Evolutionary conservation across 495 filamentous ascomycete species (phyloP).

Genomic region (Collariella sp.): DNA sequence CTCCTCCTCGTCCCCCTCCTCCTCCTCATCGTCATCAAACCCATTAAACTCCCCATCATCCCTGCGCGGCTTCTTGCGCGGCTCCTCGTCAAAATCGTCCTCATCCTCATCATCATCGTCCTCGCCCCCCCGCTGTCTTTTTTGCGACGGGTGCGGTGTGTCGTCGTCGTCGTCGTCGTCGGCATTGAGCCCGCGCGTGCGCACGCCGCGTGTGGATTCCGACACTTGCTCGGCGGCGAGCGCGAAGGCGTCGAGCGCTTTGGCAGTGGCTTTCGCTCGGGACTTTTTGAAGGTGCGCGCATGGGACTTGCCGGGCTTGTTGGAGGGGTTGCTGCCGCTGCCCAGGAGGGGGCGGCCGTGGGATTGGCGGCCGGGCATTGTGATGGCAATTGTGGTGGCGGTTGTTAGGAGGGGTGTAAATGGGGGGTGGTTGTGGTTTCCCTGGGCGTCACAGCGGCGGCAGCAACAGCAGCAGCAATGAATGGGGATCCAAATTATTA

Average conservation of each 20-base stretch:
- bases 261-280: slow-evolving; percentile 39
- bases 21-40: slow-evolving; percentile 34
- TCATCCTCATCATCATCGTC: slow-evolving; percentile 49
- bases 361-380: slow-evolving; percentile 63
- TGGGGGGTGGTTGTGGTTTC: too few species aligned
- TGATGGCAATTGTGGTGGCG: background rate
- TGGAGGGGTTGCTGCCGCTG: slow-evolving; percentile 26
- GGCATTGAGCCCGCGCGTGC: slow-evolving; percentile 37
- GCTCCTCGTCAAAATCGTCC: slow-evolving; percentile 42
- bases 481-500: slow-evolving; percentile 8
- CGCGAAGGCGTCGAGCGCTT: slow-evolving; percentile 72
- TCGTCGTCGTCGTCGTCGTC: too few species aligned
- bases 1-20: slow-evolving; percentile 71
- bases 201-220: slow-evolving; percentile 29
- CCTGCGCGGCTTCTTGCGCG: slow-evolving; percentile 37
- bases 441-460: too few species aligned
- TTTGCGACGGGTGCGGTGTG: slow-evolving; percentile 17
- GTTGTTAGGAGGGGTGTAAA: background rate
- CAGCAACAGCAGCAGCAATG: background rate
- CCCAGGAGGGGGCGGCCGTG: slow-evolving; percentile 44
- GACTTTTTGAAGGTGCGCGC: slow-evolving; percentile 29
- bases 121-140: slow-evolving; percentile 24
- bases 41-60: slow-evolving; percentile 35
- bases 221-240: slow-evolving; percentile 60
- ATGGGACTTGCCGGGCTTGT: slow-evolving; percentile 1